phyloP scores from a whole-genome alignment of 805 yeast genomes.

The Starmerella apis region DNA sequence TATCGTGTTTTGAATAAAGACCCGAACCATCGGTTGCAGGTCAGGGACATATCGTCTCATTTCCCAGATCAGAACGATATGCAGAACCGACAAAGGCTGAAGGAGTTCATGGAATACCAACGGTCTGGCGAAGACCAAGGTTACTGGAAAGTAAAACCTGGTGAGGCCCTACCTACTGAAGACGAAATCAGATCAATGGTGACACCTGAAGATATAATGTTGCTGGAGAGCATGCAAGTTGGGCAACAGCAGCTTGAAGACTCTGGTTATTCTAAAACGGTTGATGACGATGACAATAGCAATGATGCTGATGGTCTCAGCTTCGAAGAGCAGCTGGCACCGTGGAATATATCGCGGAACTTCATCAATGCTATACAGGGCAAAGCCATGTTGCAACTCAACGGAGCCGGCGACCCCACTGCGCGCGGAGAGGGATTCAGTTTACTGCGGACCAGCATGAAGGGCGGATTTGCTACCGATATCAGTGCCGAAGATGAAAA shows the following conservation, averaged over 20 bases:
- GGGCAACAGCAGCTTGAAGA: slow-evolving; percentile 88
- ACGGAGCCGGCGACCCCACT: slow-evolving; percentile 91
- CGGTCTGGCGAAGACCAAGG: slow-evolving; percentile 91
- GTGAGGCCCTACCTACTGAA: slow-evolving; percentile 58
- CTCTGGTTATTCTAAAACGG: slow-evolving; percentile 44
- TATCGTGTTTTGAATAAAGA: slow-evolving; percentile 71
- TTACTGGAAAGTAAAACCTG: slow-evolving; percentile 74
- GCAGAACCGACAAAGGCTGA: slow-evolving; percentile 89
- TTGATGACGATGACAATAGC: slow-evolving; percentile 33
- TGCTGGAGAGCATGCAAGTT: slow-evolving; percentile 83
- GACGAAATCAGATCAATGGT: slow-evolving; percentile 74
- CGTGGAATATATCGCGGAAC: slow-evolving; percentile 90
- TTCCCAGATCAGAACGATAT: slow-evolving; percentile 96
- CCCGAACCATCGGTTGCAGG: slow-evolving; percentile 63
- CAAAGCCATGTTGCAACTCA: slow-evolving; percentile 89
- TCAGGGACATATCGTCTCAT: slow-evolving; percentile 78
- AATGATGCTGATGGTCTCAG: slow-evolving; percentile 36
- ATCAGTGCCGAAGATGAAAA: slow-evolving; percentile 21
- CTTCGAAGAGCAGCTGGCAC: slow-evolving; percentile 74
- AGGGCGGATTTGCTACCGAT: slow-evolving; percentile 65
- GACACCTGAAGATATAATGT: slow-evolving; percentile 79
- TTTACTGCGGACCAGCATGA: slow-evolving; percentile 83
- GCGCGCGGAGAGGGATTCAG: slow-evolving; percentile 86
- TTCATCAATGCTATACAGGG: slow-evolving; percentile 91
- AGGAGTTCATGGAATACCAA: slow-evolving; percentile 97